phyloP scores from a whole-genome alignment of 108 stramenopile species.

The Nitzschia sp. region DNA sequence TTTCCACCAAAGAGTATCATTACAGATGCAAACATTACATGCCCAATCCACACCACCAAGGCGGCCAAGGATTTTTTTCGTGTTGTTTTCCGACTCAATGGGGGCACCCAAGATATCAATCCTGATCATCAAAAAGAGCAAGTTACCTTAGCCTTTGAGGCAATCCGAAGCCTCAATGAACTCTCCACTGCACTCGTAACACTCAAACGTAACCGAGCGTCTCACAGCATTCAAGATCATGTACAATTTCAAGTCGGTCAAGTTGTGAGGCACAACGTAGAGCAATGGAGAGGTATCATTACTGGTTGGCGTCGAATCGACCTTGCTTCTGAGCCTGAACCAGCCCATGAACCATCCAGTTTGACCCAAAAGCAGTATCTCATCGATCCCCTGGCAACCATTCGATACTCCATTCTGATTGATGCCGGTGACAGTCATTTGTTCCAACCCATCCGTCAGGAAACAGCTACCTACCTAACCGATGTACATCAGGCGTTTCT shows the following conservation, averaged over 20 bases:
- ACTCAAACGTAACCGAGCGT: conserved; percentile 28
- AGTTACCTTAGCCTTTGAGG: conserved; percentile 68
- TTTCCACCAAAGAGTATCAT: conserved; percentile 39
- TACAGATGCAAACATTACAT: conserved; percentile 42
- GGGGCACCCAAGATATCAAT: conserved; percentile 21
- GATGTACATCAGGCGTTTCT: conserved; percentile 50
- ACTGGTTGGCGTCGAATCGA: conserved; percentile 60
- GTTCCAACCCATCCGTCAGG: conserved; percentile 30
- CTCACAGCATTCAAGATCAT: conserved; percentile 32
- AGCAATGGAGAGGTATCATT: conserved; percentile 74
- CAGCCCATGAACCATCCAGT: conserved; percentile 38
- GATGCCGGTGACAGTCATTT: conserved; percentile 68
- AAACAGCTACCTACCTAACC: background rate
- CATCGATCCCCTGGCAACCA: conserved; percentile 18
- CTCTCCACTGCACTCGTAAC: conserved; percentile 49
- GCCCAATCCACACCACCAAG: conserved; percentile 51
- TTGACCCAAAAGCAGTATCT: conserved; percentile 69
- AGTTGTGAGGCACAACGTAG: conserved; percentile 62
- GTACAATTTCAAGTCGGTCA: conserved; percentile 70
- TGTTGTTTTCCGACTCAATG: conserved; percentile 66
- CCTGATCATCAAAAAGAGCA: conserved; percentile 42
- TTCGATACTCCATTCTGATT: conserved; percentile 59
- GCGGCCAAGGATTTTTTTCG: conserved; percentile 55
- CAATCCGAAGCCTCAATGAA: conserved; percentile 67
- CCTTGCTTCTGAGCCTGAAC: background rate